Base-by-base conservation (phyloP, 257 asterid genomes). In the Nicotiana obtusifolia region DNA sequence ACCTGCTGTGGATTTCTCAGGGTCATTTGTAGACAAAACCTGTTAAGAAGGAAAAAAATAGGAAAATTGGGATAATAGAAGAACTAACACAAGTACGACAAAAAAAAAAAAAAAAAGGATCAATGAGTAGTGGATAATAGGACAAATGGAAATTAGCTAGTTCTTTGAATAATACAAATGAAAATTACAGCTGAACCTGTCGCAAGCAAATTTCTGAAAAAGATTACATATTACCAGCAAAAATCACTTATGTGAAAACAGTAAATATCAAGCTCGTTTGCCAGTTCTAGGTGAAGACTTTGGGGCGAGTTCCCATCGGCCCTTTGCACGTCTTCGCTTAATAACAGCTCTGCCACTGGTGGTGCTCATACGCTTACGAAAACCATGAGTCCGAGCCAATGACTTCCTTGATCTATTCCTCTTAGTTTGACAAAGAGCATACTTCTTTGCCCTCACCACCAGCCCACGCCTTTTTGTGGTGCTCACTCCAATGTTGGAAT, bases 301-400 rank as follows among this genome's bases (percentile, higher is more conserved):
- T 0, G 99, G 88, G 95, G 98, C 94, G 76, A 95, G 86, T 52
- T 44, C 56, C 98, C 94, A 89, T 41, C 98, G 88, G 20, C 98
- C 99, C 91, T 95, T 95, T 47, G 92, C 97, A 53, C 99, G 97
- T 10, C 98, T 85, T 4, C 97, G 97, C 89, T 81, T 88, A 52
- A 95, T 85, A 28, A 87, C 80, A 20, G 97, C 97, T 76, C 96
- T 82, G 65, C 99, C 98, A 15, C 87, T 82, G n/a, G 97, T 92
- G 78, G 99, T 95, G 64, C 97, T 91, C 99, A 93, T 95, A 52
- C 97, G 94, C 90, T 85, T 90, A 61, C 97, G 93, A 66, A 95
- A 95, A n/a, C 99, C 99, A 67, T 93, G 98, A 3, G 98, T 94
- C 41, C 99, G 85, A 65, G 99, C 98, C 77, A 95, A 89, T 1